These are phyloP conservation scores for Coemansia sp. DNA, from an alignment of 192 early-diverging fungal genomes.

Conservation along the genomic window DNA sequence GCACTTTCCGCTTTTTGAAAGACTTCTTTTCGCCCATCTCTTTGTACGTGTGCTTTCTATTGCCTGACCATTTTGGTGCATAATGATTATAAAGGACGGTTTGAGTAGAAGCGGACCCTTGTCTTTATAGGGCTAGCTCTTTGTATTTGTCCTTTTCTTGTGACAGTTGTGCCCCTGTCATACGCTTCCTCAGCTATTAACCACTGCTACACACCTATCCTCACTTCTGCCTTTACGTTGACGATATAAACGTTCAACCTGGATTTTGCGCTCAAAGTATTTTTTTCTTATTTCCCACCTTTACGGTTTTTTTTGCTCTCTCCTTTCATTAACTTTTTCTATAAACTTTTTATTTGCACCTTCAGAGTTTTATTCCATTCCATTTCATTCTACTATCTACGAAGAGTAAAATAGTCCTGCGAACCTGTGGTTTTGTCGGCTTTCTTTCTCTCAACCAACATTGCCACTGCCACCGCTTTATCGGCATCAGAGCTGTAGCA, in stretches of 20 bases:
- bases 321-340: constrained; percentile 2
- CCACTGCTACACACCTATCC: background rate
- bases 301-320: background rate
- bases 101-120: background rate
- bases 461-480: too few species aligned
- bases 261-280: background rate
- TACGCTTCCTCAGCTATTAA: background rate
- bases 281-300: background rate
- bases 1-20: too few species aligned
- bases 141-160: background rate
- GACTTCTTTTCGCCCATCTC: background rate
- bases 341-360: background rate
- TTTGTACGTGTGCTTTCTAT: background rate
- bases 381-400: background rate
- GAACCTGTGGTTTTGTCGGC: background rate
- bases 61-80: background rate
- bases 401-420: background rate
- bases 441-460: too few species aligned
- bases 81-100: background rate
- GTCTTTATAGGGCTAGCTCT: background rate
- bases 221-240: background rate
- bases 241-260: background rate
- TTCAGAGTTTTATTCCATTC: background rate
- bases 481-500: too few species aligned
- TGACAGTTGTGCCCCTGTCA: background rate